These are phyloP conservation scores for Apiospora arundinis DNA, from an alignment of 2,329 filamentous ascomycete genomes.

Conservation along the genomic window DNA sequence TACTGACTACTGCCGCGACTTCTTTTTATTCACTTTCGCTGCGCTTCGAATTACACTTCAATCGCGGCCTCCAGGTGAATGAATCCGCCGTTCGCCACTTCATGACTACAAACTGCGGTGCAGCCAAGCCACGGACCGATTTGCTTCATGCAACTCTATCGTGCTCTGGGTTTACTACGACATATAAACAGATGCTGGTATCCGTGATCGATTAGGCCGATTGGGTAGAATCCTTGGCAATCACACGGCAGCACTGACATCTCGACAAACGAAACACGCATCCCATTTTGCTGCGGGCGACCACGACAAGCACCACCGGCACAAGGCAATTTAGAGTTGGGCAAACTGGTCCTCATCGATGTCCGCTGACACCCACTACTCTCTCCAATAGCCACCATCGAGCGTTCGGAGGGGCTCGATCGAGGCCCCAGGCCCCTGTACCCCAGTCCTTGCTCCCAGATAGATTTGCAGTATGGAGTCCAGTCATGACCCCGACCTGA, in stretches of 20 bases:
- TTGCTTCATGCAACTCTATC: constrained; percentile 17
- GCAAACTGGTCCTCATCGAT: constrained; percentile 9
- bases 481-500: constrained; percentile 6
- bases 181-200: background rate
- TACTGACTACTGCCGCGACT: background rate
- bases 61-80: background rate
- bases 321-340: constrained; percentile 14
- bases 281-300: background rate
- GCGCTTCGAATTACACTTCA: background rate
- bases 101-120: background rate
- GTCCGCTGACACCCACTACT: constrained; percentile 16
- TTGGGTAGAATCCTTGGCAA: background rate
- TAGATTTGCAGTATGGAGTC: constrained; percentile 4
- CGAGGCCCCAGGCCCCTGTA: constrained; percentile 8
- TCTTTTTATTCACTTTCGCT: background rate
- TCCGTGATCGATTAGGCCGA: constrained; percentile 2
- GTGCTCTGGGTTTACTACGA: background rate
- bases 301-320: background rate
- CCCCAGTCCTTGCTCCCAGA: background rate
- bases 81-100: background rate
- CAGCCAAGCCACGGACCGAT: constrained; percentile 7
- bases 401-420: constrained; percentile 14
- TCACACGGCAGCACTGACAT: background rate
- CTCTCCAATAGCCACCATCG: constrained; percentile 7
- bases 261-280: background rate